Evolutionary conservation across 345 rosid genomes (phyloP).

Genomic region (Mangifera indica): DNA sequence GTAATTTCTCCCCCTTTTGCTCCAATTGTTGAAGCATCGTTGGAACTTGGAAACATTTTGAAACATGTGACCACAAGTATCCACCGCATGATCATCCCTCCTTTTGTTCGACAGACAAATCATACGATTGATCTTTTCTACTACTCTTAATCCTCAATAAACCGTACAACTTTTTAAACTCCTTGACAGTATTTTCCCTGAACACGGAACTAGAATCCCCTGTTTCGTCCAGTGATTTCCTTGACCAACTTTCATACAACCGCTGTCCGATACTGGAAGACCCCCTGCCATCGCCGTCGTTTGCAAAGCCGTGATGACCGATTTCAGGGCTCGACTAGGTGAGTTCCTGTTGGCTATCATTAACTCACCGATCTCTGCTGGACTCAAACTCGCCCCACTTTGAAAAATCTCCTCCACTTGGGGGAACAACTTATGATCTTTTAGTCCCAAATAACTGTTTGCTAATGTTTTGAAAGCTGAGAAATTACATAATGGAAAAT

Average conservation of each 20-base stretch:
- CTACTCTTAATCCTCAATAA: constrained; percentile 53
- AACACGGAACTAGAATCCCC: constrained; percentile 43
- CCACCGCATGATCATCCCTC: constrained; percentile 23
- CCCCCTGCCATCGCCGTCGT: constrained; percentile 69
- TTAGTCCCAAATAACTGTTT: constrained; percentile 66
- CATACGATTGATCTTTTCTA: constrained; percentile 48
- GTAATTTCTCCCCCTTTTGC: neutral
- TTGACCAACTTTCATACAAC: constrained; percentile 32
- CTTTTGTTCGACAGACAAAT: constrained; percentile 30
- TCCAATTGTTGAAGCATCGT: neutral
- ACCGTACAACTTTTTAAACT: constrained; percentile 68
- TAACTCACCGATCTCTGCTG: constrained; percentile 87
- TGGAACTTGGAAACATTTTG: no score
- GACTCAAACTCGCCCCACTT: constrained; percentile 71
- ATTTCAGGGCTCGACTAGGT: constrained; percentile 90
- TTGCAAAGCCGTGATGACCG: constrained; percentile 77
- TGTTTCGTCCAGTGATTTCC: constrained; percentile 35
- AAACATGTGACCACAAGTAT: constrained; percentile 12
- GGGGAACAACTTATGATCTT: constrained; percentile 86
- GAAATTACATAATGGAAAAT: constrained; percentile 85
- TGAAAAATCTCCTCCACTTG: constrained; percentile 87
- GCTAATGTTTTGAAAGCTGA: constrained; percentile 75
- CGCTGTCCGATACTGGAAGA: constrained; percentile 35
- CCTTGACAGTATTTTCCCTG: constrained; percentile 60
- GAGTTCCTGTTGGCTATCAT: constrained; percentile 90